Conservation (phyloP, 768 basidiomycete genomes). For the Butyriboletus loyo region DNA sequence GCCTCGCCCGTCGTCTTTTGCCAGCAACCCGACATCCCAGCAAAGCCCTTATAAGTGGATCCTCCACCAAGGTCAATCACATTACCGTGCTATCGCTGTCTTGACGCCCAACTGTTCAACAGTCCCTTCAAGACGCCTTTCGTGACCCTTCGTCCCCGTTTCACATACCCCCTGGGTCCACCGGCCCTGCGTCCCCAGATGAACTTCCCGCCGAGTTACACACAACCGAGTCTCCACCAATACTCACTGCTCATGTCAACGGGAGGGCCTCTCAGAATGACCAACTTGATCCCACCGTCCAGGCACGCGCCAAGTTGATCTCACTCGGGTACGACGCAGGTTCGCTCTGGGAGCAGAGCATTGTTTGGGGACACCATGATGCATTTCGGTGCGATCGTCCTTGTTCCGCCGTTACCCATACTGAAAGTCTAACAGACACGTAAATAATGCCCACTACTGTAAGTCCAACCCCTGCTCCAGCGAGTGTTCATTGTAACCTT, state of each 20-base stretch:
- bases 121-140: slow-evolving; percentile 64
- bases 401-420: neutral
- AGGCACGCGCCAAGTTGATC: slow-evolving; percentile 43
- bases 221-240: slow-evolving; percentile 5
- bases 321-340: slow-evolving; percentile 54
- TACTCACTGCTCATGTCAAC: neutral
- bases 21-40: neutral
- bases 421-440: slow-evolving; percentile 48
- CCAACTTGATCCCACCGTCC: slow-evolving; percentile 19
- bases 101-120: neutral
- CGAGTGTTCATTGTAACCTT: neutral
- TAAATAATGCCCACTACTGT: slow-evolving; percentile 78
- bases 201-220: slow-evolving; percentile 25
- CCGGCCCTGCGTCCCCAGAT: slow-evolving; percentile 60
- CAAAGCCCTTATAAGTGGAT: slow-evolving; percentile 19
- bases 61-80: slow-evolving; percentile 26
- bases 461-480: slow-evolving; percentile 10
- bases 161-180: slow-evolving; percentile 55
- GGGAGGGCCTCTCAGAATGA: neutral
- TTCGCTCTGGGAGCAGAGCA: slow-evolving; percentile 74
- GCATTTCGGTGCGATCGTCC: slow-evolving; percentile 55
- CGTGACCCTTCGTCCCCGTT: slow-evolving; percentile 65
- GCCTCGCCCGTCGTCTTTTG: slow-evolving; percentile 2
- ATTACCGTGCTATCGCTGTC: neutral
- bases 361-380: slow-evolving; percentile 82